phyloP scores from a whole-genome alignment of 148 eudicot genomes.

The Persicaria tinctoria region DNA sequence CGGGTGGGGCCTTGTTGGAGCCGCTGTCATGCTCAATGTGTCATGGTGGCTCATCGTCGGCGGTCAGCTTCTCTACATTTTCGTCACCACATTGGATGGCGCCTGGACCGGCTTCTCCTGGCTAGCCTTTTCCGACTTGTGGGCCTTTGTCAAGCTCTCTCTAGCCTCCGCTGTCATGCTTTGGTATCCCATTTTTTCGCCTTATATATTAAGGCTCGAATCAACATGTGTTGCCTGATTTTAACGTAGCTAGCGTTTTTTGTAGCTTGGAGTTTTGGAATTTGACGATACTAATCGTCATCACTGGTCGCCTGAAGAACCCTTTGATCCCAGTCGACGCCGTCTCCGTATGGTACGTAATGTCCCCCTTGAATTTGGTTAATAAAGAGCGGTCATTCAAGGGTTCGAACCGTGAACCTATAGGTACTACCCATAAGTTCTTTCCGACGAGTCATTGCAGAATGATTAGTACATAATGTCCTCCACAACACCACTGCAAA shows the following conservation, averaged over 20 bases:
- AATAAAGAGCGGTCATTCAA: too few species aligned
- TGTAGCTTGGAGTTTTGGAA: slow-evolving; percentile 49
- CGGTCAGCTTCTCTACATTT: slow-evolving; percentile 46
- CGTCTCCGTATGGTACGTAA: slow-evolving; percentile 27
- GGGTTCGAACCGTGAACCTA: too few species aligned
- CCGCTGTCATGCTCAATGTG: slow-evolving; percentile 51
- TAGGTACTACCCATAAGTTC: too few species aligned
- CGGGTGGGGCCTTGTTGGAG: slow-evolving; percentile 66
- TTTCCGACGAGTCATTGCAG: too few species aligned
- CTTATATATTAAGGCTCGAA: neutral
- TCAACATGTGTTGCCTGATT: neutral
- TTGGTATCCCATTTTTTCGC: slow-evolving; percentile 32
- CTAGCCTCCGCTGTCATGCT: slow-evolving; percentile 78
- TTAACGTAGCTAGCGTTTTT: neutral
- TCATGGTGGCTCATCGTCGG: slow-evolving; percentile 79
- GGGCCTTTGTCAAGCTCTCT: slow-evolving; percentile 66
- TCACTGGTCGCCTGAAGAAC: slow-evolving; percentile 30
- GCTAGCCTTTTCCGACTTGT: slow-evolving; percentile 67
- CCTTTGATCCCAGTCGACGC: slow-evolving; percentile 38
- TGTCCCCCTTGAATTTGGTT: too few species aligned
- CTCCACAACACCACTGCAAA: too few species aligned
- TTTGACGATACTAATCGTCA: slow-evolving; percentile 26
- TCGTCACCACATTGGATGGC: slow-evolving; percentile 59
- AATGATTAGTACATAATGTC: slow-evolving; percentile 3
- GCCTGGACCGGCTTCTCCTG: slow-evolving; percentile 75